A percentile compares a stretch with the other conserved stretches of the same genome.
These are phyloP conservation scores for Dalbergia oliveri DNA, from an alignment of 306 rosid species.

Conservation along the genomic window DNA sequence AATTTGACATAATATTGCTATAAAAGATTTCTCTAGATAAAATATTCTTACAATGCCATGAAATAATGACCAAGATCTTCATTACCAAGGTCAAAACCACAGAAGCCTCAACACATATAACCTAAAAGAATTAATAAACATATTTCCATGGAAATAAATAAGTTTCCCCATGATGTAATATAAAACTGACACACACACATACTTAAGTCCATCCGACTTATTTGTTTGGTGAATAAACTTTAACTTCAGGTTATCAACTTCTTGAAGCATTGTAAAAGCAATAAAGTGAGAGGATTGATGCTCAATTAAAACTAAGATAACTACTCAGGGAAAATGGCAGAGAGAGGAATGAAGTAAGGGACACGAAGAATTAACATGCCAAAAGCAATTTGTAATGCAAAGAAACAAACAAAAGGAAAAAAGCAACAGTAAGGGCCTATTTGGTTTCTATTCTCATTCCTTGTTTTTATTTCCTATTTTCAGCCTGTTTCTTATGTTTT, in stretches of 20 bases:
- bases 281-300: background rate
- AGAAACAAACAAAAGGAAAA: constrained; percentile 26
- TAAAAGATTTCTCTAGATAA: background rate
- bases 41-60: constrained; percentile 12
- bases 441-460: no score
- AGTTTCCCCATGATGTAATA: background rate
- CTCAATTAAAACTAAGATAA: constrained; percentile 32
- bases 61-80: constrained; percentile 6
- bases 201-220: background rate
- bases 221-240: constrained; percentile 16
- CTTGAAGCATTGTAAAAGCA: background rate
- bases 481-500: no score
- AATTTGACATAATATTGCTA: constrained; percentile 8
- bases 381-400: constrained; percentile 26
- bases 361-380: background rate
- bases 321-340: background rate
- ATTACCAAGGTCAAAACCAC: background rate
- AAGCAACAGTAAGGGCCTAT: background rate
- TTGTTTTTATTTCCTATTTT: no score
- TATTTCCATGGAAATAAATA: background rate
- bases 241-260: background rate
- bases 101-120: background rate
- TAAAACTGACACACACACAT: background rate
- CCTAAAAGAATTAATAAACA: background rate
- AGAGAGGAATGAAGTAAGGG: constrained; percentile 19